These are phyloP conservation scores for Kuraishia ogatae DNA, from an alignment of 805 yeast genomes.

Conservation along the genomic window DNA sequence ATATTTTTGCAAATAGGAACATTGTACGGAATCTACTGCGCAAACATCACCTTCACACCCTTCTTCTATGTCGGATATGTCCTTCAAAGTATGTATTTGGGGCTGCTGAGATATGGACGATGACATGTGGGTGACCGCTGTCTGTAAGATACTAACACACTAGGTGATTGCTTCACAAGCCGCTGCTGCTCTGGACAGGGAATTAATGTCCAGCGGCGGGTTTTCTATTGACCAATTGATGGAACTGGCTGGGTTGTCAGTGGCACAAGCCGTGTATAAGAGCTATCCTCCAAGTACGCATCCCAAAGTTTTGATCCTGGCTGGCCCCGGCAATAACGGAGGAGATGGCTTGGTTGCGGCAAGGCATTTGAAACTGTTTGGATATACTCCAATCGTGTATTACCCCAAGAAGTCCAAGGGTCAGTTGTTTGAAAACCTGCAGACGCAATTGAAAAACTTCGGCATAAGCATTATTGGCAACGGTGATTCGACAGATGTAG, in stretches of 20 bases:
- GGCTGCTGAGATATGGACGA: no score
- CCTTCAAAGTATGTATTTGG: neutral
- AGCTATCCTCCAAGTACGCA: constrained; percentile 47
- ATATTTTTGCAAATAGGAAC: no score
- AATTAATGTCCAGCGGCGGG: constrained; percentile 78
- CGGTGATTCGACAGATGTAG: constrained; percentile 22
- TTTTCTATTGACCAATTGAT: constrained; percentile 81
- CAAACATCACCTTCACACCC: no score
- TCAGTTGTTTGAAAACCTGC: constrained; percentile 51
- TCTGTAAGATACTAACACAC: constrained; percentile 12
- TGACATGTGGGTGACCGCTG: no score
- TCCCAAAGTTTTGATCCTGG: constrained; percentile 54
- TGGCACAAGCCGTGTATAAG: constrained; percentile 75
- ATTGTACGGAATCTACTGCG: no score
- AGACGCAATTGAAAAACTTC: constrained; percentile 58
- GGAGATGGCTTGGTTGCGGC: constrained; percentile 98
- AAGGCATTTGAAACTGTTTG: constrained; percentile 76
- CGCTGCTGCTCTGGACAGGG: constrained; percentile 77
- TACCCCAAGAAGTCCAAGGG: constrained; percentile 64
- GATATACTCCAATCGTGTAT: constrained; percentile 65
- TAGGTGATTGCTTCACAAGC: constrained; percentile 37
- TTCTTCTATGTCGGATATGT: no score
- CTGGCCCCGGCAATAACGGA: constrained; percentile 96
- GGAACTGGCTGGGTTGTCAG: constrained; percentile 95
- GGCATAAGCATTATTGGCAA: constrained; percentile 47